phyloP scores from a whole-genome alignment of 1,284 basidiomycete genomes.

The Stereum hirsutum region DNA sequence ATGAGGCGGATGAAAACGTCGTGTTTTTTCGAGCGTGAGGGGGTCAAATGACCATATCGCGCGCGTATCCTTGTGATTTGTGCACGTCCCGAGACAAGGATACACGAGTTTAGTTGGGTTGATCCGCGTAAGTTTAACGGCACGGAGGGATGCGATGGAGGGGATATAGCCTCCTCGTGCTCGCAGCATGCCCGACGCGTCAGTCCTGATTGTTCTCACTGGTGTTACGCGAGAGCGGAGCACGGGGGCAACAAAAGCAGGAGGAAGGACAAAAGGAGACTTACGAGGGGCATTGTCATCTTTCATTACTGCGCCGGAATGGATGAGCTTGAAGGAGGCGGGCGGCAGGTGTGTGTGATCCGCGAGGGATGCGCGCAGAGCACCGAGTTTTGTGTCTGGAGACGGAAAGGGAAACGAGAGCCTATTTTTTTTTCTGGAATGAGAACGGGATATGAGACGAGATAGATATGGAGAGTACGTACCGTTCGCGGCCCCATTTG shows the following conservation, averaged over 20 bases:
- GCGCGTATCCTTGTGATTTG: too few relatives aligned
- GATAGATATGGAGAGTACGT: constrained; percentile 11
- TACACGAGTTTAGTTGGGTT: too few relatives aligned
- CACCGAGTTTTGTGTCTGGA: constrained; percentile 40
- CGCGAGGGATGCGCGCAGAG: constrained; percentile 46
- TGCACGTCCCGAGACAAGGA: too few relatives aligned
- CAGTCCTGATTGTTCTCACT: neutral
- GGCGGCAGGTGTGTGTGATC: constrained; percentile 55
- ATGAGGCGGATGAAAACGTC: constrained; percentile 8
- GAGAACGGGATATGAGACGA: constrained; percentile 1
- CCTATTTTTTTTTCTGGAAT: constrained; percentile 19
- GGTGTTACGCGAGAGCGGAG: neutral
- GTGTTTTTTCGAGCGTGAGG: neutral
- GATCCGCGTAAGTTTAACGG: too few relatives aligned
- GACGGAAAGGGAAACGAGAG: constrained; percentile 51
- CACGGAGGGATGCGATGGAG: too few relatives aligned
- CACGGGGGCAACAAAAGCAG: constrained; percentile 1
- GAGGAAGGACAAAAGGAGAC: constrained; percentile 17
- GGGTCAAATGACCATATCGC: too few relatives aligned
- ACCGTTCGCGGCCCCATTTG: constrained; percentile 58
- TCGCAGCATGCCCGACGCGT: too few relatives aligned
- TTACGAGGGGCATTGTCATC: constrained; percentile 61
- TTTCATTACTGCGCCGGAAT: constrained; percentile 72
- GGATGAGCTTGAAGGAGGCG: constrained; percentile 67
- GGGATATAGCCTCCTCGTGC: too few relatives aligned